A percentile compares a stretch with the other conserved stretches of the same genome.
These are phyloP conservation scores for Sporothrix sp. DNA, from an alignment of 2,329 filamentous ascomycete species.

Conservation along the genomic window DNA sequence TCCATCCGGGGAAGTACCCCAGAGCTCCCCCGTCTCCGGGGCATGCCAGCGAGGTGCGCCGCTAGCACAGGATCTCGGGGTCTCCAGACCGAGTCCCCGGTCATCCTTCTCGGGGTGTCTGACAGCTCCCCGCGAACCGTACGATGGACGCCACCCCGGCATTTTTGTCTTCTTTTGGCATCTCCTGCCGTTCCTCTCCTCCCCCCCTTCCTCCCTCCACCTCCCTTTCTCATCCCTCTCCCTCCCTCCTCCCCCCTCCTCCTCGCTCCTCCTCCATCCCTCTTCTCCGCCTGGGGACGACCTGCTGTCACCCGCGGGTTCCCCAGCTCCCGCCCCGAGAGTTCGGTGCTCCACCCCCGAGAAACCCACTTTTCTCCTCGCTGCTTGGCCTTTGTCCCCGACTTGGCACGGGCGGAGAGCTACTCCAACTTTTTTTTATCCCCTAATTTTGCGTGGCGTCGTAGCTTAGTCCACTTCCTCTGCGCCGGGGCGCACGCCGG, in stretches of 20 bases:
- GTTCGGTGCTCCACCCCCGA: constrained; percentile 1
- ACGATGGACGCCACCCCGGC: not conserved
- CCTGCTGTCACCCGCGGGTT: no score
- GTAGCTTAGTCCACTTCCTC: not conserved
- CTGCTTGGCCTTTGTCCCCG: not conserved
- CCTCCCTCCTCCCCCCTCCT: not conserved
- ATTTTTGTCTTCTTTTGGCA: not conserved
- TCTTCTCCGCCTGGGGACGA: no score
- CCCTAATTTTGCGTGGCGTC: not conserved
- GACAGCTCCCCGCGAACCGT: not conserved
- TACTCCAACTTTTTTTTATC: constrained; percentile 1
- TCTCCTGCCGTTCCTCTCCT: not conserved
- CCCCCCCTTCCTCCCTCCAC: not conserved
- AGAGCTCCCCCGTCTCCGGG: not conserved
- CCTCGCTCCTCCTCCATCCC: not conserved
- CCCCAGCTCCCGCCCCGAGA: not conserved
- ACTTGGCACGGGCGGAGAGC: no score
- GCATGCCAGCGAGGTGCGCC: not conserved
- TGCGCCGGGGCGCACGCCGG: not conserved
- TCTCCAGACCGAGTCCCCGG: constrained; percentile 5
- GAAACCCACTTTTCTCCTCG: not conserved
- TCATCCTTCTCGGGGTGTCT: not conserved
- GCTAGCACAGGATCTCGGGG: constrained; percentile 9
- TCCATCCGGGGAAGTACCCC: no score
- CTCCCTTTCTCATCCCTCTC: no score